These are phyloP conservation scores for Eucalyptus sideroxylon DNA, from an alignment of 345 rosid species.

Conservation along the genomic window DNA sequence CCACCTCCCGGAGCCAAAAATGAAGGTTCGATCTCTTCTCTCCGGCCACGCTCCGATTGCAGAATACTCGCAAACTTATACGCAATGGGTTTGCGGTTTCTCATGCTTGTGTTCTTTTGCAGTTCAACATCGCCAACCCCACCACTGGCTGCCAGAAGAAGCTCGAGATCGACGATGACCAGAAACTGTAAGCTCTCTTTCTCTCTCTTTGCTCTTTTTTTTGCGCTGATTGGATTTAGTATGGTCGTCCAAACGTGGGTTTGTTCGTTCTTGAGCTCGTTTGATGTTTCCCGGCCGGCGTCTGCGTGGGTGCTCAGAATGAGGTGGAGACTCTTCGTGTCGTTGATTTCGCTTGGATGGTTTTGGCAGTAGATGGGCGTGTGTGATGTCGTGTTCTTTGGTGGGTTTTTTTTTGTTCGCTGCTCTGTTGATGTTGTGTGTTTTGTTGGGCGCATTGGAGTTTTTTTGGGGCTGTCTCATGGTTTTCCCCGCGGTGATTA, in stretches of 20 bases:
- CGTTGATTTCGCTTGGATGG: not conserved
- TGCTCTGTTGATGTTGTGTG: not conserved
- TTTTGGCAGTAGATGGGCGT: not conserved
- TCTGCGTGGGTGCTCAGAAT: not conserved
- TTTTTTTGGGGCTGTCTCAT: not conserved
- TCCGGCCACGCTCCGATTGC: not conserved
- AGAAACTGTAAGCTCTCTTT: conserved; percentile 12
- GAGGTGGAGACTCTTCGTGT: not conserved
- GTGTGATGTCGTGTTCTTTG: not conserved
- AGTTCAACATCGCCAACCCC: conserved; percentile 42
- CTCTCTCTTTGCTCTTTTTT: not conserved
- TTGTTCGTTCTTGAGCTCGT: not conserved
- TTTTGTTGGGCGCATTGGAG: not conserved
- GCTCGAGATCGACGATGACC: conserved; percentile 42
- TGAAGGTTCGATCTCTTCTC: not conserved
- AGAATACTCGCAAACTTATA: not conserved
- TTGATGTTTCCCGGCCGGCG: not conserved
- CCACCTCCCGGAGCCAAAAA: not conserved
- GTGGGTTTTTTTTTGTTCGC: not conserved
- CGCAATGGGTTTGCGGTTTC: not conserved
- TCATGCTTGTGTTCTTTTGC: not conserved
- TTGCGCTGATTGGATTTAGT: not conserved
- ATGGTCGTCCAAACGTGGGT: not conserved
- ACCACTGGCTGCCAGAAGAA: conserved; percentile 49
- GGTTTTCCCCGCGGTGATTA: not conserved